These are phyloP conservation scores for Gnaphalium uliginosum DNA, from an alignment of 129 eudicot genomes.

Conservation along the genomic window DNA sequence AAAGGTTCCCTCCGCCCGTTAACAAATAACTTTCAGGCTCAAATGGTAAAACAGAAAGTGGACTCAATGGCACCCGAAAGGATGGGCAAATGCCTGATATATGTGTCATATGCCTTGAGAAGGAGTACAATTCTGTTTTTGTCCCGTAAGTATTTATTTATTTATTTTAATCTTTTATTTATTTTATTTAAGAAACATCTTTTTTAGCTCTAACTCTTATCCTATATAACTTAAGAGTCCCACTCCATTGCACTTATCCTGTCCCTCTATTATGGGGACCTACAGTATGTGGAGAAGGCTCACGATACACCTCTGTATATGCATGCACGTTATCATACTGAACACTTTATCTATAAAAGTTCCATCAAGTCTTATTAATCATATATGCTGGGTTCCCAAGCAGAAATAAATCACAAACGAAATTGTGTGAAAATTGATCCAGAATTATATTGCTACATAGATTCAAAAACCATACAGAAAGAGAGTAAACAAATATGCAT, in stretches of 20 bases:
- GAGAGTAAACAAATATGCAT: not conserved
- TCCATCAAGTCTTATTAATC: not conserved
- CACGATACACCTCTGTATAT: not conserved
- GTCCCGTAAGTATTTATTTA: constrained; percentile 74
- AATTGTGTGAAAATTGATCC: not conserved
- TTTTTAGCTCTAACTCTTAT: not conserved
- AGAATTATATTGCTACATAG: too few species aligned
- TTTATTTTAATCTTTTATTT: not conserved
- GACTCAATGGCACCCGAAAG: constrained; percentile 46
- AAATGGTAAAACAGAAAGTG: constrained; percentile 52
- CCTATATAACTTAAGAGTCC: not conserved
- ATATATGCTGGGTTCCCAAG: not conserved
- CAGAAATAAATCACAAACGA: too few species aligned
- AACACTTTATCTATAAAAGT: not conserved
- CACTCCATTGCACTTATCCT: not conserved
- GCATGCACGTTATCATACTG: not conserved
- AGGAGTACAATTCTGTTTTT: constrained; percentile 90
- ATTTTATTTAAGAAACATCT: not conserved
- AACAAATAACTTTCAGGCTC: constrained; percentile 39
- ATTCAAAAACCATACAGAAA: too few species aligned
- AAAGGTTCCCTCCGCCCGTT: constrained; percentile 6
- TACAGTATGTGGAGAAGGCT: not conserved
- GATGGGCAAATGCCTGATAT: constrained; percentile 76
- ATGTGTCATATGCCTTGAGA: constrained; percentile 94
- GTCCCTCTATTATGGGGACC: not conserved